phyloP scores from a whole-genome alignment of 306 rosid genomes.

The Aeschynomene evenia region DNA sequence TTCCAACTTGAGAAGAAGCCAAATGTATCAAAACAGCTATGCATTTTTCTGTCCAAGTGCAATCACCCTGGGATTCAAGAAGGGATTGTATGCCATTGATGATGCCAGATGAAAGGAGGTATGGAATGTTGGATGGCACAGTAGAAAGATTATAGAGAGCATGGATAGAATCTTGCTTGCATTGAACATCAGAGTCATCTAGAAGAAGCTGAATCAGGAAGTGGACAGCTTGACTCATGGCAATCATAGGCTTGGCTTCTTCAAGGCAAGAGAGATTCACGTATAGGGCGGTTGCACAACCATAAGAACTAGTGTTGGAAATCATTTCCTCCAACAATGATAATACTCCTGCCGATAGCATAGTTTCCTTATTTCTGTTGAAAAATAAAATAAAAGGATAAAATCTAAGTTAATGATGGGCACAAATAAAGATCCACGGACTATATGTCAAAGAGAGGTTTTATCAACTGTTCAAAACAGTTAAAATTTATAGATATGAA shows the following conservation, averaged over 20 bases:
- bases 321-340: slow-evolving; percentile 80
- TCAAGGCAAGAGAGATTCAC: slow-evolving; percentile 87
- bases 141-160: slow-evolving; percentile 84
- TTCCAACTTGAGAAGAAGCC: slow-evolving; percentile 66
- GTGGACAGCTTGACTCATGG: slow-evolving; percentile 66
- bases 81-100: slow-evolving; percentile 59
- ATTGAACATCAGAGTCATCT: slow-evolving; percentile 50
- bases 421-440: slow-evolving; percentile 7
- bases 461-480: slow-evolving; percentile 6
- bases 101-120: slow-evolving; percentile 69
- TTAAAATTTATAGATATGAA: too few species aligned
- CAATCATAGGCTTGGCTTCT: slow-evolving; percentile 76
- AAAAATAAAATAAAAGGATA: not conserved
- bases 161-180: slow-evolving; percentile 85
- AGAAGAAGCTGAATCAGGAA: slow-evolving; percentile 71
- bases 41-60: slow-evolving; percentile 71
- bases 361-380: slow-evolving; percentile 79
- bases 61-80: slow-evolving; percentile 57
- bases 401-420: not conserved
- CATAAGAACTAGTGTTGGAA: slow-evolving; percentile 51
- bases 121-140: slow-evolving; percentile 55
- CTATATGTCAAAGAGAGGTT: slow-evolving; percentile 8
- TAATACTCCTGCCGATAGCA: slow-evolving; percentile 76
- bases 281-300: slow-evolving; percentile 82
- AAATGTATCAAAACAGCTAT: slow-evolving; percentile 75